These are phyloP conservation scores for Triadica sebifera DNA, from an alignment of 345 rosid genomes.

Conservation along the genomic window DNA sequence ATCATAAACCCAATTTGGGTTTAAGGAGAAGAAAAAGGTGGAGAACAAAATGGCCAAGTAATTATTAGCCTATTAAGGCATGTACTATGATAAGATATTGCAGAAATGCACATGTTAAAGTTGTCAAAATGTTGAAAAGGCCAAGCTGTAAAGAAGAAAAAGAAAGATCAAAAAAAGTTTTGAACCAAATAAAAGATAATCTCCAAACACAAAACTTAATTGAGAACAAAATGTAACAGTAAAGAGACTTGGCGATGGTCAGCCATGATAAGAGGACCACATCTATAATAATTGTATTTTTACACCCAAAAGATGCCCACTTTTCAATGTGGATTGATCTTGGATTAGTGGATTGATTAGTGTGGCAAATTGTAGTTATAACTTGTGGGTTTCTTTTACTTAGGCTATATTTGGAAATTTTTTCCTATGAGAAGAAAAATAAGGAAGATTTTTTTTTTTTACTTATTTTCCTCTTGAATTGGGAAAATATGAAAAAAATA, in stretches of 20 bases:
- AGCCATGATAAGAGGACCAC: conserved; percentile 16
- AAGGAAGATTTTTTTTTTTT: too few species aligned
- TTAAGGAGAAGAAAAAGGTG: background rate
- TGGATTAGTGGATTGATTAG: background rate
- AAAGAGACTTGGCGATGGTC: background rate
- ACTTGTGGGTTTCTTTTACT: background rate
- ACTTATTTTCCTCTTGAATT: too few species aligned
- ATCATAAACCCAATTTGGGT: background rate
- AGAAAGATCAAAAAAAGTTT: conserved; percentile 1
- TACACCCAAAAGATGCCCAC: background rate
- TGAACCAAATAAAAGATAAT: background rate
- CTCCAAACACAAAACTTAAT: background rate
- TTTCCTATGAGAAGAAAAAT: too few species aligned
- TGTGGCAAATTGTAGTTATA: background rate
- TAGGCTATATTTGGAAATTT: too few species aligned
- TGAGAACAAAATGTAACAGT: conserved; percentile 4
- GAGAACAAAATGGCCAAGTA: background rate
- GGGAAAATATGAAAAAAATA: too few species aligned
- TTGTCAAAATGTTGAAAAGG: conserved; percentile 20
- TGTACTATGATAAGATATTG: conserved; percentile 11
- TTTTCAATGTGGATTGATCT: conserved; percentile 3
- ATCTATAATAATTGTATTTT: background rate
- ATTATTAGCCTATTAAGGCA: background rate
- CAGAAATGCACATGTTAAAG: conserved; percentile 19
- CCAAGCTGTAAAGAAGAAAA: conserved; percentile 28